Evolutionary conservation across 1,139 yeast species (phyloP).

Genomic region (Scheffersomyces lignicola): DNA sequence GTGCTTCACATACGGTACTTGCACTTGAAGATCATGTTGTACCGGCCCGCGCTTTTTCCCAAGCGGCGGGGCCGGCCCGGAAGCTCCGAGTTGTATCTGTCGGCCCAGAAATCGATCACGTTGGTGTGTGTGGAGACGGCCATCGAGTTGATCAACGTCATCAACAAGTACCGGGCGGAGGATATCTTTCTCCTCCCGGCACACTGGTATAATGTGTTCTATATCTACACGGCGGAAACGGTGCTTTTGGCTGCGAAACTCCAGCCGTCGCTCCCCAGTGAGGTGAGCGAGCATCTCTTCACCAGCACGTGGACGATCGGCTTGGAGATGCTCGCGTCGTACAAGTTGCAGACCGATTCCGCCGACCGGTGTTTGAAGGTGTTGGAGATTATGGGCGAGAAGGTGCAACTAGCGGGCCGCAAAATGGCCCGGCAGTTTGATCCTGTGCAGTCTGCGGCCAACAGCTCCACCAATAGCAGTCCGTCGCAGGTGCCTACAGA

Average conservation of each 20-base stretch:
- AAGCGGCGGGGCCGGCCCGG: constrained; percentile 4
- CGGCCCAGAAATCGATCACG: constrained; percentile 11
- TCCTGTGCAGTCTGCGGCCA: constrained; percentile 2
- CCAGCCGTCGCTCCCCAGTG: constrained; percentile 10
- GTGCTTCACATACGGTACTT: constrained; percentile 12
- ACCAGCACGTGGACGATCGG: constrained; percentile 11
- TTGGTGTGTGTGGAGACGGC: constrained; percentile 12
- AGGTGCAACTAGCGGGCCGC: constrained; percentile 3
- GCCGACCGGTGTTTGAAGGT: constrained; percentile 14
- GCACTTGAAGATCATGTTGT: constrained; percentile 13
- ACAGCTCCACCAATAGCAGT: constrained; percentile 2
- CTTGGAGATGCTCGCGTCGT: constrained; percentile 12
- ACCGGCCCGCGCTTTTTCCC: constrained; percentile 12
- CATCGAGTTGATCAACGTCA: constrained; percentile 11
- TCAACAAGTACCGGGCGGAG: constrained; percentile 10
- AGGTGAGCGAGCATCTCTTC: constrained; percentile 6
- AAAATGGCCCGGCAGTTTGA: constrained; percentile 2
- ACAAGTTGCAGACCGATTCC: constrained; percentile 12
- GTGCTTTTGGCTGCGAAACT: constrained; percentile 14
- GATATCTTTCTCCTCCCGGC: constrained; percentile 13
- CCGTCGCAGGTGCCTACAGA: constrained; percentile 12
- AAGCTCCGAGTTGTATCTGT: constrained; percentile 11
- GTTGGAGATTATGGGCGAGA: constrained; percentile 13
- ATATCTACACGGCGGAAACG: constrained; percentile 13
- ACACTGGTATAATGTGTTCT: constrained; percentile 14